Conservation (phyloP, 2,329 filamentous ascomycete species). For the Curvularia verruculosa region DNA sequence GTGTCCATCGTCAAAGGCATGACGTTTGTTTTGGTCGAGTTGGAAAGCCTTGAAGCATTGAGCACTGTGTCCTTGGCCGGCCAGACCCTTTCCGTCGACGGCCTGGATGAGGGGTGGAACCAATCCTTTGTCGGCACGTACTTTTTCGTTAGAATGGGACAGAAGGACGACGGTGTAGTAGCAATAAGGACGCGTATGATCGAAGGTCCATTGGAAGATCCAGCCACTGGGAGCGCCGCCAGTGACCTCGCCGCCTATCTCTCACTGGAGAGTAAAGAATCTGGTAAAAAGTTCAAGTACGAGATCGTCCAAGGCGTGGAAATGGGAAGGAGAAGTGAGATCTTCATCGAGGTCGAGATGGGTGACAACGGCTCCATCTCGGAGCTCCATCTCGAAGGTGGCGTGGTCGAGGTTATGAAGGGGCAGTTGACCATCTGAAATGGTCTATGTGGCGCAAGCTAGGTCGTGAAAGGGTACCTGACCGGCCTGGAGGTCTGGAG, state of each 20-base stretch:
- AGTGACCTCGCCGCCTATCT: conserved; percentile 55
- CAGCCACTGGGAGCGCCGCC: conserved; percentile 59
- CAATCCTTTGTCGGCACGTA: conserved; percentile 62
- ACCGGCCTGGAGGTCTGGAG: conserved; percentile 30
- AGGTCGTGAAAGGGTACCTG: conserved; percentile 46
- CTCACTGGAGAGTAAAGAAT: conserved; percentile 49
- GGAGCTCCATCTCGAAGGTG: conserved; percentile 52
- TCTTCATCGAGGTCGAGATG: conserved; percentile 55
- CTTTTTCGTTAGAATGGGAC: conserved; percentile 61
- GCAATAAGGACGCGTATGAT: conserved; percentile 67
- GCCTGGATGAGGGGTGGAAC: conserved; percentile 58
- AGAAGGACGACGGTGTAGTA: conserved; percentile 32
- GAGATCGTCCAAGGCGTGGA: conserved; percentile 58
- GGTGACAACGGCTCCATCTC: conserved; percentile 47
- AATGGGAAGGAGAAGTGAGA: conserved; percentile 59
- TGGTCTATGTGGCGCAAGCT: conserved; percentile 53
- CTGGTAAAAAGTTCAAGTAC: conserved; percentile 46
- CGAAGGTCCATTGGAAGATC: conserved; percentile 55
- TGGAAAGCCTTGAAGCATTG: conserved; percentile 66
- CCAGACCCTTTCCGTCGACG: conserved; percentile 40
- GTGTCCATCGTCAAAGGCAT: conserved; percentile 71
- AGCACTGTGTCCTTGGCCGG: conserved; percentile 49
- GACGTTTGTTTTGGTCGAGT: conserved; percentile 70
- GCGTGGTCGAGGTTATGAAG: conserved; percentile 51
- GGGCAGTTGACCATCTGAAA: conserved; percentile 37